A percentile compares a stretch with the other conserved stretches of the same genome.
Evolutionary conservation across 129 eudicot species (phyloP).

Genomic region (Calendula officinalis): DNA sequence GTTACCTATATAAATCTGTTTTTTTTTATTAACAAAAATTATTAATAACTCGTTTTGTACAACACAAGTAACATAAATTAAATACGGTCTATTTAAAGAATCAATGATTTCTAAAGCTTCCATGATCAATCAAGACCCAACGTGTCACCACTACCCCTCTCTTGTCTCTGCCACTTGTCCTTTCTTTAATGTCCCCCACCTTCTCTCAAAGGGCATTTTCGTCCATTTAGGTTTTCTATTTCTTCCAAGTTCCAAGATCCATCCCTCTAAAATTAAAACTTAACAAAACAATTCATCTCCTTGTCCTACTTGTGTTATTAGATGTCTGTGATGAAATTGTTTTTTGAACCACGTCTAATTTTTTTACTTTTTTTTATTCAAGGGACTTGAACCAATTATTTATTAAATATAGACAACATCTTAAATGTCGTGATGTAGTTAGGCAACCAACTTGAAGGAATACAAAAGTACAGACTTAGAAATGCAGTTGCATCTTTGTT

Average conservation of each 20-base stretch:
- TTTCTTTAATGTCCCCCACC: slow-evolving; percentile 37
- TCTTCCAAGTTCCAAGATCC: neutral
- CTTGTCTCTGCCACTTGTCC: slow-evolving; percentile 46
- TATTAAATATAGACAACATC: too few relatives aligned
- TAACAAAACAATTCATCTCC: slow-evolving; percentile 5
- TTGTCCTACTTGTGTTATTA: neutral
- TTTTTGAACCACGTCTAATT: too few relatives aligned
- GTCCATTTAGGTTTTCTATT: slow-evolving; percentile 27
- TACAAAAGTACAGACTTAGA: too few relatives aligned
- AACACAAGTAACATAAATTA: slow-evolving; percentile 10
- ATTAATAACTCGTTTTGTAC: neutral
- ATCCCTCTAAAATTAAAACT: neutral
- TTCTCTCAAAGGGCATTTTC: slow-evolving; percentile 30
- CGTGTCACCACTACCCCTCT: slow-evolving; percentile 44
- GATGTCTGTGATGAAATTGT: too few relatives aligned
- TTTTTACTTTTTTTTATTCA: too few relatives aligned
- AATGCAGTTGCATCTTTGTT: too few relatives aligned
- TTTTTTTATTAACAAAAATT: neutral
- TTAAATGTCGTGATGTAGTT: too few relatives aligned
- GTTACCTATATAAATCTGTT: neutral
- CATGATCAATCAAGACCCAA: slow-evolving; percentile 40
- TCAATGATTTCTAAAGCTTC: slow-evolving; percentile 26
- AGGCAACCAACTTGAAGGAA: too few relatives aligned
- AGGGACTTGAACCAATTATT: too few relatives aligned
- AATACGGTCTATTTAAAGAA: slow-evolving; percentile 11